phyloP scores from a whole-genome alignment of 2,329 filamentous ascomycete genomes.

The Penicillium sp. region DNA sequence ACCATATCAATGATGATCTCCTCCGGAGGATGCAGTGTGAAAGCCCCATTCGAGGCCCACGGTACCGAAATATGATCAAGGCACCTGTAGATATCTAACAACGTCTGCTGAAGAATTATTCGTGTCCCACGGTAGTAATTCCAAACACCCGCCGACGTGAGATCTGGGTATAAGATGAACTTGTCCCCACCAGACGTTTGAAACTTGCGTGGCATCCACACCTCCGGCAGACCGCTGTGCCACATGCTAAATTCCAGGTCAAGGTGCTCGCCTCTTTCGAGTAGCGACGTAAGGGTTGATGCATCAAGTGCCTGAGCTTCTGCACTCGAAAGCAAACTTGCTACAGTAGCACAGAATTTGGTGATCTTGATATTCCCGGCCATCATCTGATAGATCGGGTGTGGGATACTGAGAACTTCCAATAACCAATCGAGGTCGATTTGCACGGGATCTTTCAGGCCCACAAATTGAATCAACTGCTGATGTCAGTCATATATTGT shows the following conservation, averaged over 20 bases:
- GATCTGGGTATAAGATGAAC: not conserved
- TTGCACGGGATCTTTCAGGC: conserved; percentile 4
- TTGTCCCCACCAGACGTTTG: not conserved
- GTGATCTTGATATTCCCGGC: conserved; percentile 1
- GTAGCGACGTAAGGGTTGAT: not conserved
- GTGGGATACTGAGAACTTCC: conserved; percentile 1
- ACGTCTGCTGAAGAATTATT: not conserved
- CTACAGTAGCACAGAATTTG: conserved; percentile 2
- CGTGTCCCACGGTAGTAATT: conserved; percentile 1
- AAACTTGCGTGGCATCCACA: conserved; percentile 1
- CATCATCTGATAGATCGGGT: conserved; percentile 9
- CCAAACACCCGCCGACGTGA: conserved; percentile 2
- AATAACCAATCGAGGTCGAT: conserved; percentile 1
- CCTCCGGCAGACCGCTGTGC: not conserved
- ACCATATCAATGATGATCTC: conserved; percentile 3
- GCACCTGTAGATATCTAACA: not conserved
- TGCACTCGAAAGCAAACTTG: not conserved
- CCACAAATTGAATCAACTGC: conserved; percentile 5
- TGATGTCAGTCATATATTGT: not conserved
- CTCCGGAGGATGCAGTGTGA: not conserved
- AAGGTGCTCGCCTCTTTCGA: conserved; percentile 9
- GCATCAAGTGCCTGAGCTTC: not conserved
- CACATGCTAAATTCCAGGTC: conserved; percentile 1
- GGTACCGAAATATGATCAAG: not conserved
- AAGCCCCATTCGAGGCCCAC: not conserved